Evolutionary conservation across 2,329 filamentous ascomycete species (phyloP).

Genomic region (Chalaropsis ovoidea): DNA sequence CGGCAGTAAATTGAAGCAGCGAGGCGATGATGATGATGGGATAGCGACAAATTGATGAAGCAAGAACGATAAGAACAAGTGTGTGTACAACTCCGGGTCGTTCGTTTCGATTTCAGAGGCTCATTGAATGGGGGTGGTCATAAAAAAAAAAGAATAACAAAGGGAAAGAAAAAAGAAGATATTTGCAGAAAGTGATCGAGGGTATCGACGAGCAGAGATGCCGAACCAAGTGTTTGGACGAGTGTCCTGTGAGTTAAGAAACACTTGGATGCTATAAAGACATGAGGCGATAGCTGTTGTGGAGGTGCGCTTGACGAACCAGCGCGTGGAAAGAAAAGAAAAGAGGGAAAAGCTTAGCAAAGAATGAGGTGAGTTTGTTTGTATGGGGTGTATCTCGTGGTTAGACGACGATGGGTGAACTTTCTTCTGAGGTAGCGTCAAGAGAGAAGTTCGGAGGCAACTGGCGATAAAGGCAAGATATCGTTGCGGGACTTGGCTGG

Average conservation of each 20-base stretch:
- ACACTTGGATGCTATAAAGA: constrained; percentile 23
- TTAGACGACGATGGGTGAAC: background rate
- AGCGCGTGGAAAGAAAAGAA: constrained; percentile 22
- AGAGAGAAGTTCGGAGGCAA: background rate
- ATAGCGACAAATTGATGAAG: background rate
- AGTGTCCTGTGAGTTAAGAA: constrained; percentile 2
- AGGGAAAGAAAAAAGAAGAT: constrained; percentile 33
- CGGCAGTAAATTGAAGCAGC: constrained; percentile 4
- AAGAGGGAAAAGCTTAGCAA: constrained; percentile 16
- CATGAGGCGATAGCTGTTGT: constrained; percentile 15
- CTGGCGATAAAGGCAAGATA: background rate
- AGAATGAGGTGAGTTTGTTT: background rate
- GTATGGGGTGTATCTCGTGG: constrained; percentile 3
- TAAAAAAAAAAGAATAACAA: constrained; percentile 26
- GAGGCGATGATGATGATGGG: background rate
- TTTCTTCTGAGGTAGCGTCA: background rate
- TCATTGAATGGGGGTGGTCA: constrained; percentile 32
- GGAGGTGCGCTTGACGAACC: constrained; percentile 8
- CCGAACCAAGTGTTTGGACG: constrained; percentile 19
- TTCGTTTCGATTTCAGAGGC: constrained; percentile 34
- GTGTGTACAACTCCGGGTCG: constrained; percentile 29
- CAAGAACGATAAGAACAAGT: constrained; percentile 24
- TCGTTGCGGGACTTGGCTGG: background rate
- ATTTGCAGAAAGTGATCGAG: constrained; percentile 25
- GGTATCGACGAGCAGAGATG: constrained; percentile 16